Evolutionary conservation across 2,329 filamentous ascomycete genomes (phyloP), one percentile per base, ranked within the genome.

Genomic region (Exophiala bonariae): DNA sequence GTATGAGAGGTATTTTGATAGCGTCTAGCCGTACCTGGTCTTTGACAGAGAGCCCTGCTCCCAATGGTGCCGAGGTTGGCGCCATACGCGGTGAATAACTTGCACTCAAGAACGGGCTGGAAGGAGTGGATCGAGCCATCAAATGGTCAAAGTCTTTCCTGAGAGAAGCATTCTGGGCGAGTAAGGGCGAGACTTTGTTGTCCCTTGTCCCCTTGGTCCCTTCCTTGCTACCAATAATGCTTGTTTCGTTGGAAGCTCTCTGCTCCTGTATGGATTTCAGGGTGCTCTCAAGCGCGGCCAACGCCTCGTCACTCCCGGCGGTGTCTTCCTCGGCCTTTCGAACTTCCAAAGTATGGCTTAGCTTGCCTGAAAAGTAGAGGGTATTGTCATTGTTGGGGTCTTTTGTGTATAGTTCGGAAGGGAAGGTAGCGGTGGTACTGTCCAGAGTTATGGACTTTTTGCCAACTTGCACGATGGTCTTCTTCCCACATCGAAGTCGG

Each of bases 191-290:
- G 9, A 65, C 66, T 28, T 64, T 65, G 22, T 46, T 37, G 23
- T 53, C 50, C 18, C 54, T 50, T 23, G 37, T 46, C 13, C 41
- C 26, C 36, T 71, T 67, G 22, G 66, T 49, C 40, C 69, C 68
- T 11, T 65, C 62, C 55, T 65, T 70, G 49, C 62, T 60, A 14
- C 63, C 63, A 44, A 72, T 66, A 28, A 70, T 58, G 43, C 66
- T 64, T 2, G 67, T 70, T 69, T 77, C 78, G 62, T 79, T 81
- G 30, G 79, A 79, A 63, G 82, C 75, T 65, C 82, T 82, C 55
- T 80, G 74, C 59, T 81, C 72, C 59, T 81, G 72, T 41, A 80
- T 74, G 17, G 78, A 76, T 50, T 75, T 81, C 62, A 85, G 70
- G 59, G 73, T 82, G 61, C 73, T 79, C 63, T 82, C 76, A 44